Base-by-base conservation (phyloP, 139 green algal species). In the Tetradesmus lagerheimii region DNA sequence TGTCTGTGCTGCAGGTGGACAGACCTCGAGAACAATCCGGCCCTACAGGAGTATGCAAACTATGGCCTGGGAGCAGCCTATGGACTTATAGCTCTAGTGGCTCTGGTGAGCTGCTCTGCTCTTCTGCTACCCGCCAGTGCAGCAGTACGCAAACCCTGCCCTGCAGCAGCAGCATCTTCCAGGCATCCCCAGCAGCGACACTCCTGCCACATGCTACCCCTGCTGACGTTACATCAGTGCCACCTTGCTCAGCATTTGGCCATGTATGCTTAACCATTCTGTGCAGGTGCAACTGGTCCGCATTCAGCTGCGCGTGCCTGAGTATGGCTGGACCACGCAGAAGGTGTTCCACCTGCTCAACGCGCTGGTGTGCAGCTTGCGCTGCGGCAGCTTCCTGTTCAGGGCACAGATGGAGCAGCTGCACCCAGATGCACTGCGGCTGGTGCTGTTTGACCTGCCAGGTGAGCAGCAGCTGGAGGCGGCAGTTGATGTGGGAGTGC, bases 301-400 rank as follows among this genome's bases (percentile, higher is more conserved):
- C 27, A 99, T 99, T 34, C 98, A 99, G 89, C 80, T 95, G 74
- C 93, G 98, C 4, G 96, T 99, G 38, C 98, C 98, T 12, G 97
- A 99, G 92, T 99, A 98, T 89, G 98, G 98, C 18, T 99, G 98
- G 98, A 99, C 98, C 18, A 99, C 98, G 18, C 98, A 99, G 85
- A 99, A 99, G 92, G 97, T 99, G 25, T 99, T 99, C 91, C 97
- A 99, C 90, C 94, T 99, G 16, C 94, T 99, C 16, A 99, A 99
- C 90, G 96, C 96, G 80, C 50, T 99, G n/a, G 94, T 99, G 1
- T 97, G 93, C 53, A 67, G 84, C 2, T 53, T 98, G 77, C 96
- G 98, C 16, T 93, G 92, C 66, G 92, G 88, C 8, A 95, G 98
- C 25, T 99, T 99, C 90, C 89, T 95, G 35, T 93, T 97, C 90